Base-by-base conservation (phyloP, 2,329 filamentous ascomycete genomes). In the Cryphonectria japonica region DNA sequence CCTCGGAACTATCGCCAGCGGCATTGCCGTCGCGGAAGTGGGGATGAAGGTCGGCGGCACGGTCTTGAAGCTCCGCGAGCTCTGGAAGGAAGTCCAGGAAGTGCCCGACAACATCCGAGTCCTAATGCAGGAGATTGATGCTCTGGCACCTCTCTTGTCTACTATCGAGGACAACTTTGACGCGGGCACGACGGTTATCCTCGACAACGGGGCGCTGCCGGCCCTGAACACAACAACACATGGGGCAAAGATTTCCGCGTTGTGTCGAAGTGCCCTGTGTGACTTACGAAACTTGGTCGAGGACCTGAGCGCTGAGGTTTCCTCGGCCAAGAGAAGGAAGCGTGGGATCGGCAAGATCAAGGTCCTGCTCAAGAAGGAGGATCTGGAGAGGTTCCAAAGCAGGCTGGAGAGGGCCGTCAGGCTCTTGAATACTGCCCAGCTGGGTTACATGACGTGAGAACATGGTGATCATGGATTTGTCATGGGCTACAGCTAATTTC, bases 61-160 rank as follows among this genome's bases (percentile, higher is more conserved):
- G 7, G 73, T 77, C 3, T 34, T 75, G 19, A 78, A 77, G 66
- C 73, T 78, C 14, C 77, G 75, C 46, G 43, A 66, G 64, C 73
- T 78, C 22, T 77, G 76, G 76, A 69, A 76, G 3, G 73, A 78
- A 32, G 57, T 78, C 2, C 73, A 75, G 50, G 72, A 46, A 43
- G 76, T 77, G 13, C 77, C 77, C 5, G 74, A 76, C 8, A 70
- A 72, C 2, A 77, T 78, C 34, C 52, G 59, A 22, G 72, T 76
- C 34, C 70, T 78, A 1, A 74, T 78, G 70, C 70, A 75, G 32
- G 73, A 78, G 61, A 76, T 78, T 22, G 75, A 77, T n/a, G 76
- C 75, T 29, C 70, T 78, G 4, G 73, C 75, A 52, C 75, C 76
- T 7, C 61, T 74, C 14, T 43, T 78, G 2, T 77, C 70, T 69